Base-by-base conservation (phyloP, 106 monocot species). In the Dactylorhiza incarnata region DNA sequence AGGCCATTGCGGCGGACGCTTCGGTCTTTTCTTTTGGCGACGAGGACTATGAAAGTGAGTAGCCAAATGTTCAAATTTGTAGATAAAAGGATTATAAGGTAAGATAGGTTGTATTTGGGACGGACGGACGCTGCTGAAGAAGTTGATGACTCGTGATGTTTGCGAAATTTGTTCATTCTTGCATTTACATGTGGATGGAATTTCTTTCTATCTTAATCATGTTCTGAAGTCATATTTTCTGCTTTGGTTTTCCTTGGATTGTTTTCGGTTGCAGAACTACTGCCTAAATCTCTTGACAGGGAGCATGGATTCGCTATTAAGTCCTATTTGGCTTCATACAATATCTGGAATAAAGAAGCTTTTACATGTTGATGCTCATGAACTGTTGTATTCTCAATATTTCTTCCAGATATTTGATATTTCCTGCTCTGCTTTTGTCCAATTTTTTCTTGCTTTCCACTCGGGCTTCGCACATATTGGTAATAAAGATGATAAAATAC, bases 21-120 rank as follows among this genome's bases (percentile, higher is more conserved):
- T 96, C 95, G 0, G 90, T 96, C 19, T 96, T 96, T 70, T 89
- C 90, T 20, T 95, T 95, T 68, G 95, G 95, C 3, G 95, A 95
- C 58, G 92, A 92, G 20, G 90, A 92, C 23, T 96, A 96, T 56
- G 95, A 93, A 77, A 96, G 95, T 63, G 95, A 96, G 61, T 96
- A 71, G 81, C 22, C 45, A 26, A 63, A 16, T 48, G 19, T 72
- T 48, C 72, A 49, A 49, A 72, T 14, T 22, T 72, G 72, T 72
- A 72, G 49, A 72, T 72, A 72, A 23, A 6, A 29, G 7, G 0
- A 17, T 48, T 72, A 11, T 20, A 45, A 23, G 49, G 19, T 59
- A 59, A 59, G 0, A 6, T 12, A 19, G 14, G 37, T 3, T 37
- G n/a, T n/a, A n/a, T n/a, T n/a, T n/a, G n/a, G 37, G 37, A 37